phyloP scores from a whole-genome alignment of 169 alveolate species.

The Plasmodium malariae region DNA sequence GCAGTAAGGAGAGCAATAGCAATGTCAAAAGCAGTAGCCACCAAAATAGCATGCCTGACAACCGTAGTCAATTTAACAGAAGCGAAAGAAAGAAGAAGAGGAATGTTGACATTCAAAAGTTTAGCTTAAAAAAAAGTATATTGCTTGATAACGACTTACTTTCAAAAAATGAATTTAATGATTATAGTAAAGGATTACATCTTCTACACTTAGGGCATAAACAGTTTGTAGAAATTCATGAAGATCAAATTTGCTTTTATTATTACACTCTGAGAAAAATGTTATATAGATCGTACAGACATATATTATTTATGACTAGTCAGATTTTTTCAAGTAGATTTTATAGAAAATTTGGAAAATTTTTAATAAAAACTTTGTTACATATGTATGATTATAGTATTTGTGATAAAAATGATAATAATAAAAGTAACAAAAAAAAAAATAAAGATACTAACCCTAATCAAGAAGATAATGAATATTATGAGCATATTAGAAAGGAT shows the following conservation, averaged over 20 bases:
- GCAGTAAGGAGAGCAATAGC: too few species aligned
- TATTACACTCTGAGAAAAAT: conserved; percentile 53
- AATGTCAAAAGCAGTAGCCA: neutral
- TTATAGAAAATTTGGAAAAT: conserved; percentile 64
- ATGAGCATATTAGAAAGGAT: conserved; percentile 56
- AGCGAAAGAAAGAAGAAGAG: neutral
- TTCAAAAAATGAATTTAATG: conserved; percentile 30
- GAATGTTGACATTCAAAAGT: neutral
- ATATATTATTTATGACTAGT: conserved; percentile 32
- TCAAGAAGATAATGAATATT: conserved; percentile 44
- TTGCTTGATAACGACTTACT: conserved; percentile 37
- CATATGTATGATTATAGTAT: conserved; percentile 47
- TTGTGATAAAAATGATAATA: conserved; percentile 11
- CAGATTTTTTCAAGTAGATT: conserved; percentile 51
- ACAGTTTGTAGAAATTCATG: conserved; percentile 68
- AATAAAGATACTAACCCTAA: conserved; percentile 3
- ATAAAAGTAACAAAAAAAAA: conserved; percentile 50
- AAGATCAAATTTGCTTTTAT: conserved; percentile 66
- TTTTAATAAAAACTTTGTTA: conserved; percentile 37
- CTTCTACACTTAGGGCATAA: conserved; percentile 59
- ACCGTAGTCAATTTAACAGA: neutral
- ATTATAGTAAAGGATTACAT: conserved; percentile 45
- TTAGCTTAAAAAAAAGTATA: conserved; percentile 30
- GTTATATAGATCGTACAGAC: conserved; percentile 49
- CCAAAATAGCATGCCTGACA: neutral